Percentiles rank a stretch among this genome's conserved stretches.
Evolutionary conservation across 108 stramenopile species (phyloP).

Genomic region (Nitzschia sp.): DNA sequence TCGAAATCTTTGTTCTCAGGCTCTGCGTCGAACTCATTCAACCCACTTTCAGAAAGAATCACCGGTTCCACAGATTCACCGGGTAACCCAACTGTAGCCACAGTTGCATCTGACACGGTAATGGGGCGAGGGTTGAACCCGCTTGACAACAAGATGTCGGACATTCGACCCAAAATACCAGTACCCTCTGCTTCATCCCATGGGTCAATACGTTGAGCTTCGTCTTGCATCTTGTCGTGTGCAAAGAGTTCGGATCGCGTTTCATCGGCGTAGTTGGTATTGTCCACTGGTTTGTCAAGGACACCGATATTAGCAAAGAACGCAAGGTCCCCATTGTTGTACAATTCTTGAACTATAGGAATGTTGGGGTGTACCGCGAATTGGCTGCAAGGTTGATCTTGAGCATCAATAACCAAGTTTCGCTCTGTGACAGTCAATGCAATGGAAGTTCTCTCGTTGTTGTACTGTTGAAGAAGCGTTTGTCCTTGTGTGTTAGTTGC

Average conservation of each 20-base stretch:
- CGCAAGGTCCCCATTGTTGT: constrained; percentile 35
- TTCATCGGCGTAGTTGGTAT: constrained; percentile 42
- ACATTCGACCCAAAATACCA: constrained; percentile 39
- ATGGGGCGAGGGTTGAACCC: constrained; percentile 1
- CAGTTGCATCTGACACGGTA: too few species aligned
- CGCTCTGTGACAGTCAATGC: constrained; percentile 21
- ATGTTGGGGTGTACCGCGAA: constrained; percentile 49
- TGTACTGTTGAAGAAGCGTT: constrained; percentile 26
- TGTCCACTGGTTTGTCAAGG: constrained; percentile 43
- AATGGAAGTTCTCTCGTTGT: constrained; percentile 24
- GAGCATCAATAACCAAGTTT: constrained; percentile 23
- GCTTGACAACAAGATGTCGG: constrained; percentile 18
- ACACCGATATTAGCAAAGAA: constrained; percentile 58
- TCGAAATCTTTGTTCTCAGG: too few species aligned
- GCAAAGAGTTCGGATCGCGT: constrained; percentile 40
- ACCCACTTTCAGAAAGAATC: too few species aligned
- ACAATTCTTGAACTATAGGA: constrained; percentile 26
- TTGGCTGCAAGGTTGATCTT: constrained; percentile 39
- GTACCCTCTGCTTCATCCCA: constrained; percentile 14
- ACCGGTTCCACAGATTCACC: too few species aligned
- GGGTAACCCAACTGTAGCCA: too few species aligned
- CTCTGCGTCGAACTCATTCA: too few species aligned
- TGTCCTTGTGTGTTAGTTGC: not conserved
- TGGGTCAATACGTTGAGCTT: constrained; percentile 32
- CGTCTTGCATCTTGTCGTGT: constrained; percentile 41